Base-by-base conservation (phyloP, 202 grass and related monocot species). In the Elaeis oleifera region DNA sequence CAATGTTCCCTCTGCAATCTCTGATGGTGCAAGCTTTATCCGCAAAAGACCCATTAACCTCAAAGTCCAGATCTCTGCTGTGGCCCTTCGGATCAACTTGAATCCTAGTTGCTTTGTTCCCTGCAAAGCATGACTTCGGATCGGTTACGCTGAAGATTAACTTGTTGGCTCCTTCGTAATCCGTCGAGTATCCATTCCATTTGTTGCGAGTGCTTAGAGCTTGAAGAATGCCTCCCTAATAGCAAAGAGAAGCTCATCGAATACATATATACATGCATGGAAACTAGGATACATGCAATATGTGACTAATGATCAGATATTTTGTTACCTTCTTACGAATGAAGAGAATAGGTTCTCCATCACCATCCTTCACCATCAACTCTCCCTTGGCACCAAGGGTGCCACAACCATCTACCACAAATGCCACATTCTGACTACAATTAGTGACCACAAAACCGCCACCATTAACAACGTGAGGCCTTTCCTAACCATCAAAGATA, bases 371-470 rank as follows among this genome's bases (percentile, higher is more conserved):
- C 51, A 97, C 71, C 65, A 68, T 70, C 63, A 92, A 58, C 28
- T 86, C 79, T 25, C 82, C 88, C 60, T 86, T 97, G 27, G 74
- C 74, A 69, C 94, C 94, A 58, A 89, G 94, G 5, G 58, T 81
- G 49, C 94, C 85, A 76, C 85, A 97, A 64, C 94, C 94, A 58
- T 97, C 94, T 11, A 97, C 59, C 44, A 73, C 32, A 63, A 86
- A 97, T 69, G 78, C 55, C 52, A 77, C 63, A 29, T 74, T 81
- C 7, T 86, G 77, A 50, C 59, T 63, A 53, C 67, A 53, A 65
- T 89, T 78, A 25, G 80, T 84, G 65, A 89, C 84, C 31, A 97
- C 84, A 60, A 97, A 86, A 22, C 94, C 84, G 18, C 94, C 94
- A 1, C 94, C 94, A 16, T 82, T 89, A 53, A 92, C 72, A 0